These are phyloP conservation scores for Leccinum fallax DNA, from an alignment of 1,284 basidiomycete species.

Conservation along the genomic window DNA sequence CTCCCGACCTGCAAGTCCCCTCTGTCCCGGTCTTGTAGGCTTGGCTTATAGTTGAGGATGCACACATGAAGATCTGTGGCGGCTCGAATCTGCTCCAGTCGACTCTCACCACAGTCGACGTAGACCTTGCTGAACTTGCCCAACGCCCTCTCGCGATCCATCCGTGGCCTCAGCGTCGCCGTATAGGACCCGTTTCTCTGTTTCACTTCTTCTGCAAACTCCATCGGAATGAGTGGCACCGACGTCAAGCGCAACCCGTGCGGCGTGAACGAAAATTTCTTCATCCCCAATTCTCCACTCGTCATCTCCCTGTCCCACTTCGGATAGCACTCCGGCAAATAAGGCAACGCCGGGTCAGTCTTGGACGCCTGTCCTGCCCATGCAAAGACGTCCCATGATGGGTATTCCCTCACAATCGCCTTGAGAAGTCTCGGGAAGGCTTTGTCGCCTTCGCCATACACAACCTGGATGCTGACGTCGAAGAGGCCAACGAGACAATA, in stretches of 20 bases:
- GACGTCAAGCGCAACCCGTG: conserved; percentile 21
- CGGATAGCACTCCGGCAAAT: conserved; percentile 19
- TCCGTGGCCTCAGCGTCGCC: conserved; percentile 14
- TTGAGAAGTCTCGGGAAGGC: conserved; percentile 26
- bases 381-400: conserved; percentile 4
- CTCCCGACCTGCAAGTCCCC: conserved; percentile 19
- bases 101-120: conserved; percentile 18
- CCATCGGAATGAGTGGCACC: conserved; percentile 28
- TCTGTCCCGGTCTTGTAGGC: neutral
- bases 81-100: conserved; percentile 17
- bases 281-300: conserved; percentile 13
- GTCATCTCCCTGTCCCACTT: conserved; percentile 19
- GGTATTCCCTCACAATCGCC: conserved; percentile 15
- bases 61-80: conserved; percentile 23
- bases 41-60: conserved; percentile 26
- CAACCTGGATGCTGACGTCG: conserved; percentile 11
- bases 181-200: conserved; percentile 2
- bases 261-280: conserved; percentile 14
- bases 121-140: conserved; percentile 16
- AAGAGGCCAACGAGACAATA: conserved; percentile 30
- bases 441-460: conserved; percentile 29
- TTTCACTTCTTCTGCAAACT: conserved; percentile 3
- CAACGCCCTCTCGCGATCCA: neutral
- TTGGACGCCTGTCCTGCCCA: neutral
- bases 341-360: neutral